Percentiles rank a stretch among this genome's conserved stretches.
These are phyloP conservation scores for Alternaria sp. DNA, from an alignment of 2,329 filamentous ascomycete genomes.

Conservation along the genomic window DNA sequence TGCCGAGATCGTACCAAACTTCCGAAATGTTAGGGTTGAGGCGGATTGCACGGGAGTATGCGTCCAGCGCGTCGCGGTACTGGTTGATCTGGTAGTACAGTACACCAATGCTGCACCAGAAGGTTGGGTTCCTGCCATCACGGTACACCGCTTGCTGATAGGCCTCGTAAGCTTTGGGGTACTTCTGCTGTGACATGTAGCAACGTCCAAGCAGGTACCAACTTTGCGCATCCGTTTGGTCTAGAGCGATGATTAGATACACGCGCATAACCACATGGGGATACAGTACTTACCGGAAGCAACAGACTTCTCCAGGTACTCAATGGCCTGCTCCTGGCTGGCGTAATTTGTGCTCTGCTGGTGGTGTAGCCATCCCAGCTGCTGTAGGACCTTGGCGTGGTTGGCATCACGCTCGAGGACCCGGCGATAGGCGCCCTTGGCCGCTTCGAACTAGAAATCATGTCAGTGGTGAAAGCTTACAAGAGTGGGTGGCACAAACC, in stretches of 20 bases:
- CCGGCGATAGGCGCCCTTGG: conserved; percentile 89
- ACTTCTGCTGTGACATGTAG: conserved; percentile 99
- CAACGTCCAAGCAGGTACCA: conserved; percentile 98
- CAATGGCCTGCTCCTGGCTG: conserved; percentile 94
- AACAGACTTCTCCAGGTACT: conserved; percentile 97
- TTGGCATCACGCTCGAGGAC: conserved; percentile 94
- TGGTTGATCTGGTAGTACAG: conserved; percentile 99
- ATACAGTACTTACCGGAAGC: conserved; percentile 73
- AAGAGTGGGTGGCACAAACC: conserved; percentile 64
- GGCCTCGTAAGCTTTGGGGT: conserved; percentile 97
- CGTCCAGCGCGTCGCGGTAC: conserved; percentile 96
- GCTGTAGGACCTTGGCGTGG: conserved; percentile 97
- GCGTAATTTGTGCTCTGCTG: conserved; percentile 91
- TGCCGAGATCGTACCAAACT: conserved; percentile 98
- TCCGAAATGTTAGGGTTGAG: conserved; percentile 98
- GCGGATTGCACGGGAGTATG: conserved; percentile 94
- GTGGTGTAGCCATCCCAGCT: conserved; percentile 97
- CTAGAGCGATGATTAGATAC: conserved; percentile 56
- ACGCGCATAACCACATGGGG: conserved; percentile 18
- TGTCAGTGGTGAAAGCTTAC: conserved; percentile 31
- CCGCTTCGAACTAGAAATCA: conserved; percentile 79
- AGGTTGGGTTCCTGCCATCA: conserved; percentile 95
- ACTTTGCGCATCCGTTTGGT: conserved; percentile 94
- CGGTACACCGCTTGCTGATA: conserved; percentile 99
- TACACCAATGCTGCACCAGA: conserved; percentile 99